Evolutionary conservation across 176 grass and related monocot genomes (phyloP).

Genomic region (Oryza glaberrima): DNA sequence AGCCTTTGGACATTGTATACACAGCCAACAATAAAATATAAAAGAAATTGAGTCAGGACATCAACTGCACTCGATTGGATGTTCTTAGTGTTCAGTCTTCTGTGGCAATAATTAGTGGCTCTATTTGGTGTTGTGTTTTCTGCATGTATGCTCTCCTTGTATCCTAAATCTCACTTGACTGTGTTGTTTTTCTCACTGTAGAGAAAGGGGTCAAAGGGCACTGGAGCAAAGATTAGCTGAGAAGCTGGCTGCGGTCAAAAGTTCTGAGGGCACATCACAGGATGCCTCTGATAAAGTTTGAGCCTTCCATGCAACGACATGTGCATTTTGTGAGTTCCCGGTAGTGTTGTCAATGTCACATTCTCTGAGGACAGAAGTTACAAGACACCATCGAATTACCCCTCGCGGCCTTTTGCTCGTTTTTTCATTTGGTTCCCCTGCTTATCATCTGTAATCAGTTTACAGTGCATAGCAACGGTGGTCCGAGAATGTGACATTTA

Average conservation of each 20-base stretch:
- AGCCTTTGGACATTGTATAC: not conserved
- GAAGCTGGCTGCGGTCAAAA: constrained; percentile 59
- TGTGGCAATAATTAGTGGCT: not conserved
- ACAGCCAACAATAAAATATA: not conserved
- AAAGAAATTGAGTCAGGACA: not conserved
- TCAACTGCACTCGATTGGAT: not conserved
- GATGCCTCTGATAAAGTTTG: constrained; percentile 75
- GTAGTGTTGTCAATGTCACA: constrained; percentile 10
- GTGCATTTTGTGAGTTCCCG: constrained; percentile 37
- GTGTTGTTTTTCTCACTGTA: constrained; percentile 36
- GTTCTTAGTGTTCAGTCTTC: not conserved
- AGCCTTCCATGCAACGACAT: constrained; percentile 25
- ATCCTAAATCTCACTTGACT: not conserved
- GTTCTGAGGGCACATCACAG: constrained; percentile 40
- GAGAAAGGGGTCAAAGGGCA: constrained; percentile 94
- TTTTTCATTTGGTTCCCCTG: constrained; percentile 3
- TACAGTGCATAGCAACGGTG: constrained; percentile 1
- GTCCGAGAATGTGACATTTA: not conserved
- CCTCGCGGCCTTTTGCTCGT: not conserved
- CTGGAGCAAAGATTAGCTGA: constrained; percentile 95
- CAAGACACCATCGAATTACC: not conserved
- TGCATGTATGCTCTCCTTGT: not conserved
- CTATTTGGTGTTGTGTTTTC: constrained; percentile 1
- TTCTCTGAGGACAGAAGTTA: constrained; percentile 17
- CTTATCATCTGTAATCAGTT: constrained; percentile 20